These are phyloP conservation scores for Curvularia hawaiiensis DNA, from an alignment of 2,329 filamentous ascomycete genomes.

Conservation along the genomic window DNA sequence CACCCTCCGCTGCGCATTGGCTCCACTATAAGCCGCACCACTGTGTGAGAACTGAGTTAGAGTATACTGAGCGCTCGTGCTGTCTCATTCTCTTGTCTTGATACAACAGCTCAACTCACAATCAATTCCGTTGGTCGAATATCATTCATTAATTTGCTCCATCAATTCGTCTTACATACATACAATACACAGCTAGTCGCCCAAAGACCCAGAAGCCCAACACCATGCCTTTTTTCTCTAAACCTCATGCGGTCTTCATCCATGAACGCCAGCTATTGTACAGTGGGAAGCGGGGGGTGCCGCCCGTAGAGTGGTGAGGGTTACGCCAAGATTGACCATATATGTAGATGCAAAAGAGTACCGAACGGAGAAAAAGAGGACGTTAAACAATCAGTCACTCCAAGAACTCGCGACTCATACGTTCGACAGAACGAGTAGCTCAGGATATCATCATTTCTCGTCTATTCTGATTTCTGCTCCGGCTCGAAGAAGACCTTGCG, in stretches of 20 bases:
- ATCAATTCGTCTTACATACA: conserved; percentile 14
- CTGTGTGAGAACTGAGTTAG: neutral
- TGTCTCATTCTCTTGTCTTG: neutral
- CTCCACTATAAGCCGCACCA: neutral
- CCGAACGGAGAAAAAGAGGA: conserved; percentile 14
- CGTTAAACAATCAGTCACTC: conserved; percentile 1
- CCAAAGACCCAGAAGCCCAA: conserved; percentile 8
- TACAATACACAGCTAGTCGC: conserved; percentile 11
- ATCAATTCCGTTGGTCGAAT: neutral
- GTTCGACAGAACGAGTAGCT: conserved; percentile 4
- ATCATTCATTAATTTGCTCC: conserved; percentile 16
- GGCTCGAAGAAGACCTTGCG: conserved; percentile 37
- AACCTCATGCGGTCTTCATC: conserved; percentile 10
- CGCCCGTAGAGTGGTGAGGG: conserved; percentile 25
- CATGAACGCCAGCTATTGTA: conserved; percentile 26
- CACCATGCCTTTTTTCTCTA: conserved; percentile 12
- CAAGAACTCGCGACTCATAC: neutral
- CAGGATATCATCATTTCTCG: conserved; percentile 3
- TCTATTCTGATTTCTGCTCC: conserved; percentile 16
- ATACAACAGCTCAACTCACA: neutral
- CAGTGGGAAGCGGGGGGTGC: conserved; percentile 14
- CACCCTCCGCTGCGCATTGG: conserved; percentile 7
- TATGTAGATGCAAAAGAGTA: conserved; percentile 19
- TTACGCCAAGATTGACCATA: conserved; percentile 19
- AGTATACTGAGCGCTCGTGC: neutral